phyloP scores from a whole-genome alignment of 345 rosid species.

The Populus ilicifolia region DNA sequence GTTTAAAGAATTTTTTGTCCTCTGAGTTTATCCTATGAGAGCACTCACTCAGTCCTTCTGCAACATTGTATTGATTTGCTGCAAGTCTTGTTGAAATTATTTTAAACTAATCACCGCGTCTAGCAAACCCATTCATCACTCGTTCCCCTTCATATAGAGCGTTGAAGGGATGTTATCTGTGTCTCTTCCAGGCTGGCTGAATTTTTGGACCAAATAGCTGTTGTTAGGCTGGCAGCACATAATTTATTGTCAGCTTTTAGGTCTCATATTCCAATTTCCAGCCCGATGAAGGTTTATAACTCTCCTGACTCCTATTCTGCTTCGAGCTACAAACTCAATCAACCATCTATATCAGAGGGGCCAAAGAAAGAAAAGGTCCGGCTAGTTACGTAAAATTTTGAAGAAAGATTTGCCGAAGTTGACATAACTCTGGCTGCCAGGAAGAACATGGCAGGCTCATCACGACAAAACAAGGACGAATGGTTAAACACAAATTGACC shows the following conservation, averaged over 20 bases:
- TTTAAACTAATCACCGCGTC: too few relatives aligned
- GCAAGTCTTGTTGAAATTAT: too few relatives aligned
- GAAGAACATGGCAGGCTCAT: background rate
- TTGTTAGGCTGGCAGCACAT: background rate
- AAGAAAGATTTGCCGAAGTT: background rate
- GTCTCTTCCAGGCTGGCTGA: background rate
- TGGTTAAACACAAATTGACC: background rate
- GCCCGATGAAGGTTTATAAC: background rate
- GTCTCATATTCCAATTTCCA: background rate
- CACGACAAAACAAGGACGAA: background rate
- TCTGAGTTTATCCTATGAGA: too few relatives aligned
- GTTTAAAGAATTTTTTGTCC: too few relatives aligned
- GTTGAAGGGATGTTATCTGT: background rate
- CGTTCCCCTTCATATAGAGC: too few relatives aligned
- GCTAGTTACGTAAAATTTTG: background rate
- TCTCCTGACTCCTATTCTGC: background rate
- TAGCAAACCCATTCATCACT: too few relatives aligned
- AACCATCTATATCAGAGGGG: background rate
- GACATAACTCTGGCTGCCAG: background rate
- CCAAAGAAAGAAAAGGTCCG: background rate
- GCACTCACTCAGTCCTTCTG: too few relatives aligned
- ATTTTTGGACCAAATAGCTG: background rate
- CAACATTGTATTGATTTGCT: too few relatives aligned
- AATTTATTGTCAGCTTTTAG: background rate
- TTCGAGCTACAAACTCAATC: background rate